phyloP scores from a whole-genome alignment of 371 early-diverging fungal genomes.

The Zychaea mexicana region DNA sequence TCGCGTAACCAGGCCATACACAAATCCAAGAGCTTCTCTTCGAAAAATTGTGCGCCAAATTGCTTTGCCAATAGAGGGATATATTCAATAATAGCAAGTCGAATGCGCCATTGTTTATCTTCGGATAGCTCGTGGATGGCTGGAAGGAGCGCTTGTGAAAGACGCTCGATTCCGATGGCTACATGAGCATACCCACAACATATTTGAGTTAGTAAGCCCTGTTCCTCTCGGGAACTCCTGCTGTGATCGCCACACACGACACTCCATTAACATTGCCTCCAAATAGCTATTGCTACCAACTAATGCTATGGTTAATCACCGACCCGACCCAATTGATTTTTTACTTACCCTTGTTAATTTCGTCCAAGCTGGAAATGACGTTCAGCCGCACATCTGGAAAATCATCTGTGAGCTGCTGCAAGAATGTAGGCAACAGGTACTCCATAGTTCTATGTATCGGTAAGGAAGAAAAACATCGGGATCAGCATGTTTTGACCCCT shows the following conservation, averaged over 20 bases:
- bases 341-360: conserved; percentile 81
- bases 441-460: conserved; percentile 78
- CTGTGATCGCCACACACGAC: too few species aligned
- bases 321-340: not conserved
- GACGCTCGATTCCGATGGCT: conserved; percentile 96
- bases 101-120: conserved; percentile 99
- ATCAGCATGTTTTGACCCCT: too few species aligned
- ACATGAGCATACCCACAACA: not conserved
- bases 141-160: conserved; percentile 95
- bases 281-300: too few species aligned
- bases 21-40: conserved; percentile 90
- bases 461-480: conserved; percentile 2
- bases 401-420: conserved; percentile 95
- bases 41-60: conserved; percentile 94
- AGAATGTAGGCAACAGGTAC: conserved; percentile 90
- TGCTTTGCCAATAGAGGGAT: conserved; percentile 96
- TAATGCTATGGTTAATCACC: too few species aligned
- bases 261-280: too few species aligned
- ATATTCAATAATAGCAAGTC: conserved; percentile 97
- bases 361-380: conserved; percentile 96
- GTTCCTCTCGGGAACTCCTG: too few species aligned
- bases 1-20: conserved; percentile 99
- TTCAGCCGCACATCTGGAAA: conserved; percentile 97
- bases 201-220: not conserved
- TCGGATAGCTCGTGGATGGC: conserved; percentile 98